These are phyloP conservation scores for Puccinia polysora DNA, from an alignment of 1,284 basidiomycete species.

Conservation along the genomic window DNA sequence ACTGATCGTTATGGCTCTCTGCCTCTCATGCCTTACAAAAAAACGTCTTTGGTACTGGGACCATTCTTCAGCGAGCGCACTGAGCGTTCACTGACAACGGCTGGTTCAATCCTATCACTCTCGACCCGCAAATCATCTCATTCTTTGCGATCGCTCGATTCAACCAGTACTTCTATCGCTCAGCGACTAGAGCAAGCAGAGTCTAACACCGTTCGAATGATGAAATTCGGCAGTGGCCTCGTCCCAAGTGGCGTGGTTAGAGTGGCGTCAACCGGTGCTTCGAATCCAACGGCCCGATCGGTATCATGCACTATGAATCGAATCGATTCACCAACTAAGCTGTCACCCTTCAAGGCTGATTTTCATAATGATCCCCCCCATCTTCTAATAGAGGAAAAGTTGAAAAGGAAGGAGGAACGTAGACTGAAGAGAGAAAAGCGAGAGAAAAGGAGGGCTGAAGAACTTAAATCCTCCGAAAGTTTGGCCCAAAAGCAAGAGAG, in stretches of 20 bases:
- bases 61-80: conserved; percentile 30
- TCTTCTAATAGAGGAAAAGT: conserved; percentile 27
- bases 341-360: not conserved
- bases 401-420: conserved; percentile 28
- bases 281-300: not conserved
- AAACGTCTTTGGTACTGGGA: too few relatives aligned
- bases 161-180: conserved; percentile 10
- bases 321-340: conserved; percentile 24
- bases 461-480: conserved; percentile 5
- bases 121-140: conserved; percentile 24
- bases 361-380: conserved; percentile 18
- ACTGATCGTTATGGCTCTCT: too few relatives aligned
- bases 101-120: conserved; percentile 21
- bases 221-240: not conserved
- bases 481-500: conserved; percentile 35
- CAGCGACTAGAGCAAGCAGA: conserved; percentile 32
- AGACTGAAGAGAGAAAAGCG: conserved; percentile 26
- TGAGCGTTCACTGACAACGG: conserved; percentile 34
- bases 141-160: conserved; percentile 38
- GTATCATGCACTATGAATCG: conserved; percentile 13
- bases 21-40: too few relatives aligned
- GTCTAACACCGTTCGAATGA: conserved; percentile 3
- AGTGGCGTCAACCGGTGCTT: not conserved
- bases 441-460: conserved; percentile 25
- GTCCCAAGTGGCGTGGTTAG: not conserved